Evolutionary conservation across 306 rosid species (phyloP).

Genomic region (Gynostemma pentaphyllum): DNA sequence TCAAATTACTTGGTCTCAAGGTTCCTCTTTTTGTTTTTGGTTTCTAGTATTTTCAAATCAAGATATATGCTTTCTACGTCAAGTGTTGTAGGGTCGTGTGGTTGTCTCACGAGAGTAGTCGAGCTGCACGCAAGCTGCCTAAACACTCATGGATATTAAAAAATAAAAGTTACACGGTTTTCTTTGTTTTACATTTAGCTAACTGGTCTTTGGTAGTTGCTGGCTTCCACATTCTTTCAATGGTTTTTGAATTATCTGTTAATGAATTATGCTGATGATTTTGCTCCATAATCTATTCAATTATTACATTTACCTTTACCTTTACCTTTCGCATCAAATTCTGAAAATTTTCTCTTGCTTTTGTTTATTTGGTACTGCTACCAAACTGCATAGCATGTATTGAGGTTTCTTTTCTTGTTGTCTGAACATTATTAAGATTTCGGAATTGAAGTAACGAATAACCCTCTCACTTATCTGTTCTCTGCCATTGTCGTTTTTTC

Average conservation of each 20-base stretch:
- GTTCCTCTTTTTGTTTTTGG: slow-evolving; percentile 18
- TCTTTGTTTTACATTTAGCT: not conserved
- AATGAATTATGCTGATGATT: not conserved
- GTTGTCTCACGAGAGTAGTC: too few relatives aligned
- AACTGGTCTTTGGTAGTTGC: not conserved
- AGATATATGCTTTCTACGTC: too few relatives aligned
- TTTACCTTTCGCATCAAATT: not conserved
- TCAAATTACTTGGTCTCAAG: slow-evolving; percentile 76
- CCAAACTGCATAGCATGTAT: not conserved
- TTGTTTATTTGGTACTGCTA: not conserved
- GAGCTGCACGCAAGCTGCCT: too few relatives aligned
- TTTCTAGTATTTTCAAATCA: not conserved
- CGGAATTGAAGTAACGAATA: not conserved
- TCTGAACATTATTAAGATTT: not conserved
- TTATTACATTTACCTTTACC: not conserved
- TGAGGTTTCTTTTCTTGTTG: not conserved
- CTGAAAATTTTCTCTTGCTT: not conserved
- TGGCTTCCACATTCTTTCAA: not conserved
- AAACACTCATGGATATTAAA: too few relatives aligned
- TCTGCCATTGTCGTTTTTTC: too few relatives aligned
- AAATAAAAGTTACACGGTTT: too few relatives aligned
- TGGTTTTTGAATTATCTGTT: not conserved
- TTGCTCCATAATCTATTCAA: not conserved
- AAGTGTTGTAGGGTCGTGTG: too few relatives aligned
- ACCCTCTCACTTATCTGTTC: not conserved